Base-by-base conservation (phyloP, 129 eudicot genomes). In the Apium graveolens region DNA sequence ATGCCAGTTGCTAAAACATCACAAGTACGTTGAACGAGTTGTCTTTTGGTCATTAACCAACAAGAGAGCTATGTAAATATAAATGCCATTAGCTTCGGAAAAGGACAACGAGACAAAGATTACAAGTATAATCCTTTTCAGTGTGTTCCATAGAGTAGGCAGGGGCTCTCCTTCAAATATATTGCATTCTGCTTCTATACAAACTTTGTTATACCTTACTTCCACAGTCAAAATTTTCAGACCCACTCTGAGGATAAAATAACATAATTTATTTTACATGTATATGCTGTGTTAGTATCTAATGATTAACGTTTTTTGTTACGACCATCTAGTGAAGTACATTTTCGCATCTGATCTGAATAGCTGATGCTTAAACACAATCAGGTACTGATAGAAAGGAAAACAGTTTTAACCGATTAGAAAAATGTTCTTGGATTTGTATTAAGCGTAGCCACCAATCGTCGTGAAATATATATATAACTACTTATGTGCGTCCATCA, bases 91-190 rank as follows among this genome's bases (percentile, higher is more conserved):
- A 65, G 1, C 35, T 65, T 31, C 9, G 24, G 5, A 14, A 66
- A 66, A 66, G 72, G 38, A 66, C 39, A 32, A n/a, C 31, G 65
- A 18, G 35, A 29, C 6, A 18, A 20, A 18, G 46, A 63, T 74
- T 74, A 72, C 78, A 6, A 51, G 27, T 11, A 46, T 27, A 74
- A 74, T 31, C 39, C 78, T 29, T 74, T 46, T 74, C 16, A 46
- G 42, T 3, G 78, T 74, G 62, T 45, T 74, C 63, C 43, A 74
- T 29, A 74, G 65, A 74, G 78, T 74, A 46, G 65, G 78, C 16
- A 74, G 78, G 27, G 62, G 78, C 78, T 48, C 53, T 55, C 41
- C 78, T 29, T 74, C 43, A 45, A 74, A 43, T 5, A 74, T 65
- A 29, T 44, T 42, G 13, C 62, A 74, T 74, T 74, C 63, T 74